Base-by-base conservation (phyloP, 176 grass and related monocot species). In the Cymbopogon citratus region DNA sequence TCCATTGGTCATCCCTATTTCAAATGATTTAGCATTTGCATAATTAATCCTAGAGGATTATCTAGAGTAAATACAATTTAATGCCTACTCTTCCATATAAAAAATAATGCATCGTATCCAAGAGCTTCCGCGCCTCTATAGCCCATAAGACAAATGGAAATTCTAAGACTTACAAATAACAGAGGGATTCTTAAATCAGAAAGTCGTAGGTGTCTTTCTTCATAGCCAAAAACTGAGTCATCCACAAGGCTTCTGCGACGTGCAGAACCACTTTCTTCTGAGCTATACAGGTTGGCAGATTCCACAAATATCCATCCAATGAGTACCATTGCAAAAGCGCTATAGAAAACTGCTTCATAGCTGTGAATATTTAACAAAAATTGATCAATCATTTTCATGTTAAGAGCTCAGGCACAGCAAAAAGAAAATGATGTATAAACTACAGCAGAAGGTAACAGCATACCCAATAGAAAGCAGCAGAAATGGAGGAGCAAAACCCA, bases 401-500 rank as follows among this genome's bases (percentile, higher is more conserved):
- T 72, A 66, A 69, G 38, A 16, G 29, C 45, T 81, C 40, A 76
- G 34, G 83, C 75, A 83, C 6, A 69, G 12, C 21, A 82, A 64
- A 46, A 80, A 66, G 33, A 71, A 68, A 67, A 7, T 43, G 6
- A 33, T 78, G 67, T 73, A 60, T 77, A 18, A 81, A 79, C 48
- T 21, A 75, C 15, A 64, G 35, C 65, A 71, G n/a, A 84, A 88
- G 24, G 56, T 66, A 71, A 86, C 29, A 86, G 23, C 41, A 28
- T 98, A 98, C 95, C 95, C 95, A 70, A 98, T 92, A 34, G 95
- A 98, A 35, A 98, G 77, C 72, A 98, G 79, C 48, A 98, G 78
- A 81, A 98, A 98, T 28, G 95, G 92, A 81, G 95, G 95, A 84
- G 95, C 95, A 84, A 98, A 94, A 70, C 92, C 95, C 95, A 98